phyloP scores from a whole-genome alignment of 331 rosid species.

The Erythrophleum ivorense region DNA sequence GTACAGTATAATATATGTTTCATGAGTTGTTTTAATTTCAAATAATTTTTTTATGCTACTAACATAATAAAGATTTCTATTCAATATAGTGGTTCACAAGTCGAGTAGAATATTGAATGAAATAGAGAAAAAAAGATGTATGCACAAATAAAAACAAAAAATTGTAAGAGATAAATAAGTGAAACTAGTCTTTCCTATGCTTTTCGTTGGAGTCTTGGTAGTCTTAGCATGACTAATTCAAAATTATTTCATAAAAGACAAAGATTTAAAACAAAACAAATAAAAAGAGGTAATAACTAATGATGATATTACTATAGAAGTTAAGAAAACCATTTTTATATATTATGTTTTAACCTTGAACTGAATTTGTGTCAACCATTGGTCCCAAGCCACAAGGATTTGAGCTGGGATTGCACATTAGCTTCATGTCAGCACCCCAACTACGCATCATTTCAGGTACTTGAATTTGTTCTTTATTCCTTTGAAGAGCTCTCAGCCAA shows the following conservation, averaged over 20 bases:
- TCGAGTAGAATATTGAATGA: no score
- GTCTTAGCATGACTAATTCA: background rate
- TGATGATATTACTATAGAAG: no score
- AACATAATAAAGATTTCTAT: background rate
- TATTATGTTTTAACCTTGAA: slow-evolving; percentile 33
- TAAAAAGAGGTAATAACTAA: no score
- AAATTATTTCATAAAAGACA: no score
- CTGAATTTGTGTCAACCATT: background rate
- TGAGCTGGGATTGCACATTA: slow-evolving; percentile 10
- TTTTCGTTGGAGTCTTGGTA: background rate
- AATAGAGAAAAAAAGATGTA: no score
- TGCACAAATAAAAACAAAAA: no score
- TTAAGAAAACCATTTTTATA: background rate
- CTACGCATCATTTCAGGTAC: background rate
- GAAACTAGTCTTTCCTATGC: background rate
- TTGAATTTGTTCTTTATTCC: slow-evolving; percentile 9
- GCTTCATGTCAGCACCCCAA: slow-evolving; percentile 15
- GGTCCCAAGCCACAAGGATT: background rate
- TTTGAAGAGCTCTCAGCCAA: slow-evolving; percentile 43
- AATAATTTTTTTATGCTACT: no score
- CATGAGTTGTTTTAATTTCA: no score
- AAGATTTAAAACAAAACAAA: background rate
- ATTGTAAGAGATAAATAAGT: background rate
- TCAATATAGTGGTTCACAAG: background rate
- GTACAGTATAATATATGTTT: no score